Evolutionary conservation across 2,329 filamentous ascomycete genomes (phyloP).

Genomic region (Sclerotinia glacialis): DNA sequence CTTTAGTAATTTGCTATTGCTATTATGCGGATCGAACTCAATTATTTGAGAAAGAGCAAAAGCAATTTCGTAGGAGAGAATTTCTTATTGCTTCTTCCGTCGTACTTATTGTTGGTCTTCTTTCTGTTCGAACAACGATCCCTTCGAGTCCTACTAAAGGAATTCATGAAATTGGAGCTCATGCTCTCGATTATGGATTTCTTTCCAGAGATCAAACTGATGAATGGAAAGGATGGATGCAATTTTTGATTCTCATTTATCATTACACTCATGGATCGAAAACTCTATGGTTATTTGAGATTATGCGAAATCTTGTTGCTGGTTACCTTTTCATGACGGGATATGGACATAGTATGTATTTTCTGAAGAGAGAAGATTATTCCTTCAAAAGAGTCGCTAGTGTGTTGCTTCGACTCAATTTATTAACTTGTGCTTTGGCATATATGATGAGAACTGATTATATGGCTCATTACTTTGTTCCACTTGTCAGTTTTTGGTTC

Average conservation of each 20-base stretch:
- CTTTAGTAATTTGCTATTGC: conserved; percentile 44
- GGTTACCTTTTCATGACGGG: conserved; percentile 61
- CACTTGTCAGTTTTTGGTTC: conserved; percentile 61
- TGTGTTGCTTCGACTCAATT: conserved; percentile 57
- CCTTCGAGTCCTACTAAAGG: background rate
- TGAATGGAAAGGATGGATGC: conserved; percentile 68
- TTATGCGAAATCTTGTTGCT: conserved; percentile 53
- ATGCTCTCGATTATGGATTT: conserved; percentile 41
- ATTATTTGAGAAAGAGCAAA: conserved; percentile 51
- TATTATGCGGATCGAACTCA: conserved; percentile 55
- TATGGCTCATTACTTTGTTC: conserved; percentile 57
- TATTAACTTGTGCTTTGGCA: conserved; percentile 52
- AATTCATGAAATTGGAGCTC: conserved; percentile 8
- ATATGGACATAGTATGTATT: conserved; percentile 59
- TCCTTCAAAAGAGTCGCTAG: conserved; percentile 51
- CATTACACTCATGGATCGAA: conserved; percentile 56
- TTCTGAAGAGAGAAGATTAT: conserved; percentile 55
- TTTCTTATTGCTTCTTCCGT: conserved; percentile 38
- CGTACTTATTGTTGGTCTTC: conserved; percentile 36
- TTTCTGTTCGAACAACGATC: conserved; percentile 36
- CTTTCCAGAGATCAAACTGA: conserved; percentile 57
- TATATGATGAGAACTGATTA: conserved; percentile 57
- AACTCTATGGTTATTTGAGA: conserved; percentile 52
- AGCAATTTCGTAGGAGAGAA: conserved; percentile 43
- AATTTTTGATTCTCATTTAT: conserved; percentile 54